These are phyloP conservation scores for Pseudonitzschia pungens DNA, from an alignment of 108 stramenopile genomes.

Conservation along the genomic window DNA sequence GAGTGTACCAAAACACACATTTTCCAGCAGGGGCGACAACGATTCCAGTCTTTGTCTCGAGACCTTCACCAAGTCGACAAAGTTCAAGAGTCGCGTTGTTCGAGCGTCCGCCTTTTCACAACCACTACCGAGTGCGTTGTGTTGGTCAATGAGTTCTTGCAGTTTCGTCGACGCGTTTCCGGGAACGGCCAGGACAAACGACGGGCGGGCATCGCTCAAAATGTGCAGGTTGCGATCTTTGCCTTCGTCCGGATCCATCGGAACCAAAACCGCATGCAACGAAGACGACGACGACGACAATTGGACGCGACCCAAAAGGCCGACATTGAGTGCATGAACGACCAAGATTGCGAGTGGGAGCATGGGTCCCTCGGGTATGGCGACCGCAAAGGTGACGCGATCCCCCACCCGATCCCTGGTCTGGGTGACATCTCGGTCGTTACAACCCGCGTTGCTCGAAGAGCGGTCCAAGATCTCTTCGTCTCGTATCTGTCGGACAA, in stretches of 20 bases:
- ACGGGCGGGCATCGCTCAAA: conserved; percentile 53
- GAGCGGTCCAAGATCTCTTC: neutral
- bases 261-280: conserved; percentile 54
- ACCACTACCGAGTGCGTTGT: neutral
- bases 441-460: neutral
- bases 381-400: conserved; percentile 45
- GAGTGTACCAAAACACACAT: neutral
- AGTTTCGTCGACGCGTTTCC: conserved; percentile 39
- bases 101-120: neutral
- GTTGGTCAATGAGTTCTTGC: conserved; percentile 6
- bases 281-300: neutral
- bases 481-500: conserved; percentile 2
- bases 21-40: neutral
- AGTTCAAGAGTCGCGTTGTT: neutral
- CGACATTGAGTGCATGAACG: conserved; percentile 59
- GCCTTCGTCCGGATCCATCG: conserved; percentile 75
- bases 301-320: neutral
- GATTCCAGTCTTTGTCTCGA: neutral
- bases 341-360: conserved; percentile 70
- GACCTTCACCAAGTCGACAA: neutral
- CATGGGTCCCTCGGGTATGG: conserved; percentile 82
- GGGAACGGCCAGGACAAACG: conserved; percentile 48
- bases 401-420: neutral
- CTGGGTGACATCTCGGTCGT: neutral
- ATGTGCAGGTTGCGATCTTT: conserved; percentile 64